A percentile compares a stretch with the other conserved stretches of the same genome.
Conservation (phyloP, 257 asterid genomes). For the Forsythia suspensa region DNA sequence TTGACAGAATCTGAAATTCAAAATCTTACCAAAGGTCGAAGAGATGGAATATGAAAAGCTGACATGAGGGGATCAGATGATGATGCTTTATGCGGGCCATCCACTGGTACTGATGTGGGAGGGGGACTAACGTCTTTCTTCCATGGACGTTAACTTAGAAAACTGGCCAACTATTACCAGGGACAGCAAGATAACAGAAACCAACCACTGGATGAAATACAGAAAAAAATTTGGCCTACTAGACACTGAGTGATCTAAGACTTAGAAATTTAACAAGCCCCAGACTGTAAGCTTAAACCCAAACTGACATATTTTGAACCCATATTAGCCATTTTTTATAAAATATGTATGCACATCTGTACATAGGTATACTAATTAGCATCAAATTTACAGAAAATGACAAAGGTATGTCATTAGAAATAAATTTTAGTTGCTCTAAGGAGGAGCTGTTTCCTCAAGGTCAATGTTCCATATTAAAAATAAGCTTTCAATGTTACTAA, state of each 20-base stretch:
- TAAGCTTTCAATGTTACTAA: conserved; percentile 12
- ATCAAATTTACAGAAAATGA: background rate
- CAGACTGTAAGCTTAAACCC: background rate
- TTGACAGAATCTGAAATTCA: conserved; percentile 27
- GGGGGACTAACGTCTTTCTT: conserved; percentile 44
- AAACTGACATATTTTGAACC: conserved; percentile 10
- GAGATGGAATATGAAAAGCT: conserved; percentile 37
- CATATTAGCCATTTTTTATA: background rate
- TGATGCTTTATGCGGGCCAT: conserved; percentile 49
- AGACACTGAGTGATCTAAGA: background rate
- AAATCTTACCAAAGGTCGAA: conserved; percentile 33
- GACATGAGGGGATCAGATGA: conserved; percentile 29
- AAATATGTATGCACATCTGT: background rate
- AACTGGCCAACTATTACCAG: conserved; percentile 14
- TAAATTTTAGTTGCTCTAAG: background rate
- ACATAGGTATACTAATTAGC: background rate
- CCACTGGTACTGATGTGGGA: conserved; percentile 59
- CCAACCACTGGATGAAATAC: conserved; percentile 11
- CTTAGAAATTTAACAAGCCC: background rate
- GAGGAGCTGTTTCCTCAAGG: conserved; percentile 1
- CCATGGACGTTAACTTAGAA: conserved; percentile 25
- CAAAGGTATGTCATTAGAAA: background rate
- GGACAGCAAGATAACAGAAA: conserved; percentile 11
- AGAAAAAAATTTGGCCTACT: background rate
- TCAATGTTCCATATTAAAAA: conserved; percentile 15